These are phyloP conservation scores for Talaromyces sp. DNA, from an alignment of 2,329 filamentous ascomycete genomes.

Conservation along the genomic window DNA sequence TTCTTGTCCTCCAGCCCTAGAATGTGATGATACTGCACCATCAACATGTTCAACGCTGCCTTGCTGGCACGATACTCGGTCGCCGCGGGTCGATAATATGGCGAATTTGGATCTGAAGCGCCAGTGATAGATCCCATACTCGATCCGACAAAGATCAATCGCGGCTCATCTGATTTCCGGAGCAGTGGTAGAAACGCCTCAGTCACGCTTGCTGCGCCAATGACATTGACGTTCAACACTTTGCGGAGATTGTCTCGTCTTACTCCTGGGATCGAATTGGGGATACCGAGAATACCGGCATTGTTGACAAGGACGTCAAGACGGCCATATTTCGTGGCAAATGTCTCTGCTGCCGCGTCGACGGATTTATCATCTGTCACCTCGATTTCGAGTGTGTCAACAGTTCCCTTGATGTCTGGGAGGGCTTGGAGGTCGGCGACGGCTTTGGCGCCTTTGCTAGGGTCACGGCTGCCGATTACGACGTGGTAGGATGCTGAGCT, in stretches of 20 bases:
- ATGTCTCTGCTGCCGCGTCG: slow-evolving; percentile 56
- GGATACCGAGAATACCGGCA: slow-evolving; percentile 21
- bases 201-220: slow-evolving; percentile 39
- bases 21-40: slow-evolving; percentile 45
- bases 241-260: slow-evolving; percentile 28
- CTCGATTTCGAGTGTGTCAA: slow-evolving; percentile 37
- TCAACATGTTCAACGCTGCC: slow-evolving; percentile 46
- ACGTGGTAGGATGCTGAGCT: slow-evolving; percentile 23
- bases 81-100: slow-evolving; percentile 28
- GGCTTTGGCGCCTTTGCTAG: slow-evolving; percentile 18
- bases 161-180: slow-evolving; percentile 27
- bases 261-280: background rate
- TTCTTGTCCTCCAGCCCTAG: slow-evolving; percentile 35
- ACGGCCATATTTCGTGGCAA: slow-evolving; percentile 52
- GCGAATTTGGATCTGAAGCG: slow-evolving; percentile 27
- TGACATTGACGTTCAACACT: slow-evolving; percentile 40
- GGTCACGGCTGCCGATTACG: slow-evolving; percentile 21
- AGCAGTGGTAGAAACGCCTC: slow-evolving; percentile 35
- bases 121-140: slow-evolving; percentile 34
- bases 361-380: slow-evolving; percentile 50
- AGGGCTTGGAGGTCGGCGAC: slow-evolving; percentile 12
- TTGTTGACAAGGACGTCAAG: slow-evolving; percentile 30
- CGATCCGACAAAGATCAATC: slow-evolving; percentile 42
- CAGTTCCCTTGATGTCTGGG: slow-evolving; percentile 14
- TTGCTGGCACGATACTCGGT: slow-evolving; percentile 43